Conservation (phyloP, 75 land plant genomes). For the Selaginella moellendorffii region DNA sequence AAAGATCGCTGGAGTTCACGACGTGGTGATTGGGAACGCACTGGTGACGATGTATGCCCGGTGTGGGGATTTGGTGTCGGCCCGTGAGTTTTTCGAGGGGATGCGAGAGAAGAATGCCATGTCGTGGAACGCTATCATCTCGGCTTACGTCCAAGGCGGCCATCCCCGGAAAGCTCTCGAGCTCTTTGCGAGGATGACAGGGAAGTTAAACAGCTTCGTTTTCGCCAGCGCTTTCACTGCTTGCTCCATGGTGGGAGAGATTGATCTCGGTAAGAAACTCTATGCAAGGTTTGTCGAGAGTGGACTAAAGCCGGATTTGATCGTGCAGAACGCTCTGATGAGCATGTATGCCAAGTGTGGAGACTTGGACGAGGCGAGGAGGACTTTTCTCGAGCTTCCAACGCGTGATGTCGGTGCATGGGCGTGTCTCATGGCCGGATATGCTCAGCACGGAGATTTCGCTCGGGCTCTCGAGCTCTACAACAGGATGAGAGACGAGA, state of each 20-base stretch:
- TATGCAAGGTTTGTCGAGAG: too few relatives aligned
- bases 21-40: slow-evolving; percentile 10
- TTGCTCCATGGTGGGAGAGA: neutral
- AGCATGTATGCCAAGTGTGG: too few relatives aligned
- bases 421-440: too few relatives aligned
- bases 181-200: neutral
- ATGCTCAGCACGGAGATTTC: too few relatives aligned
- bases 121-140: slow-evolving; percentile 13
- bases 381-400: too few relatives aligned
- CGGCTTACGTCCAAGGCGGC: slow-evolving; percentile 12
- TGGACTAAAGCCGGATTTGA: too few relatives aligned
- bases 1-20: neutral
- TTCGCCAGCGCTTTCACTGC: neutral
- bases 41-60: slow-evolving; percentile 17
- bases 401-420: too few relatives aligned
- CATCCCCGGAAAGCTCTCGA: slow-evolving; percentile 10
- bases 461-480: too few relatives aligned
- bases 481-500: too few relatives aligned
- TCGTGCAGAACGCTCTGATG: too few relatives aligned
- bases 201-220: neutral
- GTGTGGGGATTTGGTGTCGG: slow-evolving; percentile 12
- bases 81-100: neutral
- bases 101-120: slow-evolving; percentile 10
- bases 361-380: too few relatives aligned
- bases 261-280: neutral